Base-by-base conservation (phyloP, 495 filamentous ascomycete species). In the Xanthoparmelia taractica region DNA sequence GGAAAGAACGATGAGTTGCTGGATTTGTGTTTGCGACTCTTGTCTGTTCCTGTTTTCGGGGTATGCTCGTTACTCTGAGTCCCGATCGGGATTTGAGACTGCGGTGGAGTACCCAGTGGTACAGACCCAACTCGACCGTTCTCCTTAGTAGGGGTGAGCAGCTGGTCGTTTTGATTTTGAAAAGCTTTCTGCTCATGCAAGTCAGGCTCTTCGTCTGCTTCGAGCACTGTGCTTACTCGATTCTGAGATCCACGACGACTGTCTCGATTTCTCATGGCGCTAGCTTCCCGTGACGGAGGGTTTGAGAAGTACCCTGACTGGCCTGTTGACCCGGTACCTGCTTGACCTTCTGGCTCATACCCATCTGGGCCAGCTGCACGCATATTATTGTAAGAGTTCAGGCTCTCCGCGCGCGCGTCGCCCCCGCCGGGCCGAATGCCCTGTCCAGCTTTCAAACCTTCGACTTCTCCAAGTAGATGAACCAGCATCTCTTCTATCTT, bases 401-500 rank as follows among this genome's bases (percentile, higher is more conserved):
- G 63, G 68, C 79, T 82, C 45, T 73, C 69, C 29, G 73, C 73
- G 65, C 65, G 69, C 65, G 50, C 66, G 64, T 59, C 37, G 31
- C 47, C 71, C 54, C 71, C 70, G 17, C 65, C 54, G 17, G 63
- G 67, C 37, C 68, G 60, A 36, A 71, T 63, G 56, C 76, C 78
- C 60, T 84, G 80, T 25, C 70, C 82, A 38, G 83, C 81, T 67
- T 96, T 96, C 57, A 99, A 78, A 40, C 85, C 87, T 69, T 96
- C 91, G 29, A 99, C 91, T 70, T 99, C 92, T 58, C 82, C 88
- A 37, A 97, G 84, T 38, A 99, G 79, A 71, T 94, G 91, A 64
- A 90, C 88, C 48, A 99, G 80, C 92, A 99, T 96, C 34, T 88
- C 90, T 76, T 99, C 95, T 67, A 99, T 96, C 73, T 89, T 91